Conservation (phyloP, 1,139 yeast genomes). For the Taiozyma sp. region DNA sequence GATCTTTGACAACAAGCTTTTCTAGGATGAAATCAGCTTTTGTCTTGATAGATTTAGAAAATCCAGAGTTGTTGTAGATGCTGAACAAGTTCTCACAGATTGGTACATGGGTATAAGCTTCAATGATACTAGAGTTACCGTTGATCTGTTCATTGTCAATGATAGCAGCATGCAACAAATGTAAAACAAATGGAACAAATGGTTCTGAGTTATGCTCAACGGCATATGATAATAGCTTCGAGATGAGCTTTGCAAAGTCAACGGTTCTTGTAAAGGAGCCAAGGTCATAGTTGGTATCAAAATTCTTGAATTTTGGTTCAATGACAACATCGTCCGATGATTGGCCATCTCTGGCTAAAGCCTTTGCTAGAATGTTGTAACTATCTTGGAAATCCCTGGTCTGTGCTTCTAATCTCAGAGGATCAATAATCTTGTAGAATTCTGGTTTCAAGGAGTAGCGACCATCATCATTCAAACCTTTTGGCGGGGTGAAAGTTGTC, state of each 20-base stretch:
- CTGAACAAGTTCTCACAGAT: slow-evolving; percentile 50
- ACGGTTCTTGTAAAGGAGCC: slow-evolving; percentile 48
- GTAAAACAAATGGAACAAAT: slow-evolving; percentile 56
- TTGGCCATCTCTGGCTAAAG: slow-evolving; percentile 30
- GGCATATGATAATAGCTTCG: slow-evolving; percentile 50
- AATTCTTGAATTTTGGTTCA: slow-evolving; percentile 33
- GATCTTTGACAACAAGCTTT: slow-evolving; percentile 41
- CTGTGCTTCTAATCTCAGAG: slow-evolving; percentile 29
- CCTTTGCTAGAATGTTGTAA: slow-evolving; percentile 31
- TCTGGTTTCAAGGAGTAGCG: slow-evolving; percentile 45
- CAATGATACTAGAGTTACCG: slow-evolving; percentile 37
- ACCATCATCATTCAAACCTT: slow-evolving; percentile 52
- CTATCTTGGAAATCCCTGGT: slow-evolving; percentile 39
- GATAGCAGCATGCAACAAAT: slow-evolving; percentile 61
- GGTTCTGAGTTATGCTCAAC: slow-evolving; percentile 46
- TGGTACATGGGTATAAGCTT: slow-evolving; percentile 48
- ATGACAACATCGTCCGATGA: slow-evolving; percentile 42
- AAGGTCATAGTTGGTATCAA: slow-evolving; percentile 32
- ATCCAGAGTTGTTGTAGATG: slow-evolving; percentile 41
- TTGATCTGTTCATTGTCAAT: slow-evolving; percentile 45
- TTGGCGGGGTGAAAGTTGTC: slow-evolving; percentile 48
- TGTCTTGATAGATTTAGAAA: slow-evolving; percentile 42
- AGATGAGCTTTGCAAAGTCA: slow-evolving; percentile 51
- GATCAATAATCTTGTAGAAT: slow-evolving; percentile 38
- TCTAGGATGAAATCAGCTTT: slow-evolving; percentile 58